Evolutionary conservation across 371 early-diverging fungal genomes (phyloP), one percentile per base, ranked within the genome.

Genomic region (Umbelopsis sp.): DNA sequence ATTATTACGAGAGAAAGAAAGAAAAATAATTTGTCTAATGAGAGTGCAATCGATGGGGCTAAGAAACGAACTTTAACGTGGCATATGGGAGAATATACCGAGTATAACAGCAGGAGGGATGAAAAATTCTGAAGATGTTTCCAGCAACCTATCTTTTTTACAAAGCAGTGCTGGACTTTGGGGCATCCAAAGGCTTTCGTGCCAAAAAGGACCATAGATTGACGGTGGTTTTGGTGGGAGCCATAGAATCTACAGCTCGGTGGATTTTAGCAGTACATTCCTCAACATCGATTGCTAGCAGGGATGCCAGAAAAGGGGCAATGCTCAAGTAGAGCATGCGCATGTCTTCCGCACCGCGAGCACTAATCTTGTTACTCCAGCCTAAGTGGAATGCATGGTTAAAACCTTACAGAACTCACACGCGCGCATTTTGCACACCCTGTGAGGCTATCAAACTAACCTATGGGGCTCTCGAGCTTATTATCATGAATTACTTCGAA

Each of bases 331-430:
- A 57, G 3, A 57, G 29, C 18, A 18, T 35, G 12, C 57, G 57
- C 57, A 57, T 57, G 29, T 57, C 57, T 35, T 57, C 57, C 18
- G 57, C 57, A 11, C 57, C 57, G 14, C 57, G 57, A 18, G 14
- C 35, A 57, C 35, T 18, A 6, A 57, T 57, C 7, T 57, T 57
- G 35, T 35, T 35, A 18, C 57, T 38, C 57, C 57, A 57, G 14
- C 57, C 29, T 29, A 4, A 29, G 4, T 3, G 29, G 4, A 29
- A 29, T 29, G 29, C 29, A 29, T 29, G 29, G 29, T 29, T 29
- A 29, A 1, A 4, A 29, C 29, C 29, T 29, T 4, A 29, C 4
- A 29, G 4, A 29, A 29, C 29, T 29, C 29, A 29, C 29, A 4
- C 22, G 22, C 22, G 22, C 22, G 22, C 22, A 22, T 22, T 12